These are phyloP conservation scores for Pharnaceum exiguum DNA, from an alignment of 148 eudicot species.

Conservation along the genomic window DNA sequence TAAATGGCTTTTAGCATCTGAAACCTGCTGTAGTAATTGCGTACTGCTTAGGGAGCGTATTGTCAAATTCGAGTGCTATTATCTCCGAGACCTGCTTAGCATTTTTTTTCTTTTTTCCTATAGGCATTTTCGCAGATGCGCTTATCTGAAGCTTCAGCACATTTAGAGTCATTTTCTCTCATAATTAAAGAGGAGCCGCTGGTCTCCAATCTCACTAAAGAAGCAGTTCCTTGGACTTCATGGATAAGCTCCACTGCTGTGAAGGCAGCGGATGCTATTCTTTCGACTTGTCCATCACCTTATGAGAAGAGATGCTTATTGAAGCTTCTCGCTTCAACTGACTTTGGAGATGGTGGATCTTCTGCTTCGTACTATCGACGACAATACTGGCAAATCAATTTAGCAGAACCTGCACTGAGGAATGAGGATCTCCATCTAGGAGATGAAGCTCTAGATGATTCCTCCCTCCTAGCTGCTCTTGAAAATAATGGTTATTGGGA, in stretches of 20 bases:
- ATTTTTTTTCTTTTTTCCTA: conserved; percentile 5
- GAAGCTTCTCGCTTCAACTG: conserved; percentile 75
- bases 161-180: conserved; percentile 79
- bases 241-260: conserved; percentile 83
- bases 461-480: conserved; percentile 69
- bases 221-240: conserved; percentile 40
- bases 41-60: background rate
- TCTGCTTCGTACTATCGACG: conserved; percentile 61
- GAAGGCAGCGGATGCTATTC: conserved; percentile 89
- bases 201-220: conserved; percentile 33
- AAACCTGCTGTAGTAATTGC: background rate
- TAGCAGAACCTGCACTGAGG: conserved; percentile 84
- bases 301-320: conserved; percentile 90
- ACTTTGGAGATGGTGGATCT: conserved; percentile 88
- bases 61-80: too few relatives aligned
- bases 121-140: conserved; percentile 99
- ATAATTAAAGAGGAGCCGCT: conserved; percentile 75
- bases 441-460: conserved; percentile 75
- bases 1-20: background rate
- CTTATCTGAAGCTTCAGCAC: conserved; percentile 88
- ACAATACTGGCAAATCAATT: conserved; percentile 83
- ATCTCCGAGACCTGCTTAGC: too few relatives aligned
- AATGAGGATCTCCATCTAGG: conserved; percentile 73
- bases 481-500: conserved; percentile 91
- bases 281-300: conserved; percentile 82